A percentile compares a stretch with the other conserved stretches of the same genome.
phyloP scores from a whole-genome alignment of 805 yeast species.

The Metschnikowia chrysomelidarum region DNA sequence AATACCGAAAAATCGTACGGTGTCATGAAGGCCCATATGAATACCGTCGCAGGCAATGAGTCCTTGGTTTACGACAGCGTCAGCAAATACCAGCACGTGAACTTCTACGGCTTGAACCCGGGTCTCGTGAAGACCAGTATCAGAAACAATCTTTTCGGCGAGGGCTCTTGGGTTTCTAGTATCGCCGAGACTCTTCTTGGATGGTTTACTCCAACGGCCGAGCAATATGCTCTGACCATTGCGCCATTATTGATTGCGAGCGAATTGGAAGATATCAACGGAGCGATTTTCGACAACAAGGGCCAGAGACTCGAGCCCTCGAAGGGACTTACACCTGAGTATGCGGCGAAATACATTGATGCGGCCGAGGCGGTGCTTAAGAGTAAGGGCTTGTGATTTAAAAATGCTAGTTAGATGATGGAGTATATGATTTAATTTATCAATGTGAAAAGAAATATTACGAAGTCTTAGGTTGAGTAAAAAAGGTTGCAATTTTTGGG shows the following conservation, averaged over 20 bases:
- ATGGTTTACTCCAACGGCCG: slow-evolving; percentile 30
- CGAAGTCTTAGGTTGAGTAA: too few species aligned
- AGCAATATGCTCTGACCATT: slow-evolving; percentile 29
- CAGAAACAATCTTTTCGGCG: slow-evolving; percentile 32
- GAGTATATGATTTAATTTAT: too few species aligned
- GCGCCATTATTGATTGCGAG: slow-evolving; percentile 31
- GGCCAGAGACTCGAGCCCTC: slow-evolving; percentile 26
- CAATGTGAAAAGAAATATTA: too few species aligned
- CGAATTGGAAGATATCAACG: slow-evolving; percentile 27
- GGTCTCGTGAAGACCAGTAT: slow-evolving; percentile 37
- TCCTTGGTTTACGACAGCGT: slow-evolving; percentile 25
- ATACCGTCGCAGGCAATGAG: slow-evolving; percentile 45
- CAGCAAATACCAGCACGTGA: slow-evolving; percentile 18
- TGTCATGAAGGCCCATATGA: slow-evolving; percentile 31
- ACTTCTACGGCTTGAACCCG: slow-evolving; percentile 39
- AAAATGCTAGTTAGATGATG: neutral
- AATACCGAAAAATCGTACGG: slow-evolving; percentile 32
- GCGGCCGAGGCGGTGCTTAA: slow-evolving; percentile 23
- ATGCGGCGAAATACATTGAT: slow-evolving; percentile 25
- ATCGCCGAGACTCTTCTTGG: slow-evolving; percentile 28
- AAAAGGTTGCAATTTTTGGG: too few species aligned
- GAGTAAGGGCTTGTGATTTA: slow-evolving; percentile 17
- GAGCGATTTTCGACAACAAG: slow-evolving; percentile 29
- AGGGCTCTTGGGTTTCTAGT: slow-evolving; percentile 21
- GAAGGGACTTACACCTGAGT: slow-evolving; percentile 25